Evolutionary conservation across 2,329 filamentous ascomycete species (phyloP), one percentile per base, ranked within the genome.

Genomic region (Coniochaeta sp.): DNA sequence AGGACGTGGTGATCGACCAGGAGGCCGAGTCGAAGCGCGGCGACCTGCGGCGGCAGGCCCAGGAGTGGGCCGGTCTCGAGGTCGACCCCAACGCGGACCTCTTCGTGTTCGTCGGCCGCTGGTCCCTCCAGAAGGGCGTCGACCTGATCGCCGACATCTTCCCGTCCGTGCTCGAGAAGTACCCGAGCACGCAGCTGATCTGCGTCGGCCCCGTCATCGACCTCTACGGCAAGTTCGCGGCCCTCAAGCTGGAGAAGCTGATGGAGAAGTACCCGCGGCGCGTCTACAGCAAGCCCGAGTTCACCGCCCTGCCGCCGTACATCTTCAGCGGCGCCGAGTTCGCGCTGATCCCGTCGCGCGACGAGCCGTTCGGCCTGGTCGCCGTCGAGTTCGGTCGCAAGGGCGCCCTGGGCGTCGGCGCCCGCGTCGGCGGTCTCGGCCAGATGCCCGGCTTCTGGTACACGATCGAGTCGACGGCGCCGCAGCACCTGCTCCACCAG

Each of bases 361-460:
- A 89, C 67, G 86, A 89, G 70, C 86, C 86, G 0, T 89, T 89
- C 65, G 86, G 86, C 57, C 74, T 89, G 32, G 86, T 89, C 6
- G 86, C 86, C 32, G 86, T 89, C 52, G 86, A 89, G 66, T 89
- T 89, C 64, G 86, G 86, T 60, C 78, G 86, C 26, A 88, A 89
- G 69, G 86, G 86, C 65, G 86, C 86, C 22, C 77, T 89, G 50
- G 86, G 86, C 65, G 84, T 89, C 60, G 86, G 86, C 54, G 83
- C 85, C 40, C 78, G 85, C 59, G 86, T 89, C 40, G 86, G 86
- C 64, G 86, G 86, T 59, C 77, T 89, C 24, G 85, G 86, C n/a
- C 83, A 87, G 67, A 88, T 89, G 85, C 86, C 86, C 22, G 86
- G 86, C 26, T 88, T 85, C 81, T 89, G 86, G 86, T 89, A 83